Evolutionary conservation across 148 eudicot species (phyloP).

Genomic region (Nepenthes mirabilis): DNA sequence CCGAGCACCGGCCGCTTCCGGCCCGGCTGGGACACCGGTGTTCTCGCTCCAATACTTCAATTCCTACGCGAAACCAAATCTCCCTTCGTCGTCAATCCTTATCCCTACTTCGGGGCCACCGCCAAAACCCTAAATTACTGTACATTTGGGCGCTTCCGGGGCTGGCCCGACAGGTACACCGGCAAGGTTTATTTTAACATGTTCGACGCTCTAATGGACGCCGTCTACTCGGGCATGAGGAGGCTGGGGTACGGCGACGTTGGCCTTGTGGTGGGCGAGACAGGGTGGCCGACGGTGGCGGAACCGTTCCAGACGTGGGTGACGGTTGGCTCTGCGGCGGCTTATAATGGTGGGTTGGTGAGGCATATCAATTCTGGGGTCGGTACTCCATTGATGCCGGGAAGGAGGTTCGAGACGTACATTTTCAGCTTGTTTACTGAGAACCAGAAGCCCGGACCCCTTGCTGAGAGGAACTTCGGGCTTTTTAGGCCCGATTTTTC

Average conservation of each 20-base stretch:
- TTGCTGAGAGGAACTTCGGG: slow-evolving; percentile 49
- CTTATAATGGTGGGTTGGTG: slow-evolving; percentile 29
- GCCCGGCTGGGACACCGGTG: slow-evolving; percentile 32
- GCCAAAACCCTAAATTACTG: slow-evolving; percentile 14
- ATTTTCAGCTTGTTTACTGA: slow-evolving; percentile 49
- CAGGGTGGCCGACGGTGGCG: slow-evolving; percentile 58
- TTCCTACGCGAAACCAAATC: slow-evolving; percentile 39
- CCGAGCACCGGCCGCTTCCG: slow-evolving; percentile 46
- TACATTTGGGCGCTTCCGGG: slow-evolving; percentile 18
- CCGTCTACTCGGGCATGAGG: slow-evolving; percentile 37
- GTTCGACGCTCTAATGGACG: slow-evolving; percentile 52
- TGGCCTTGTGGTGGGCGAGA: slow-evolving; percentile 54
- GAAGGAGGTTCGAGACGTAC: slow-evolving; percentile 37
- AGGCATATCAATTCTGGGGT: slow-evolving; percentile 18
- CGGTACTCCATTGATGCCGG: slow-evolving; percentile 70
- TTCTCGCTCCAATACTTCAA: slow-evolving; percentile 38
- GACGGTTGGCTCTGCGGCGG: slow-evolving; percentile 30
- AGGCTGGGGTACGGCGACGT: slow-evolving; percentile 34
- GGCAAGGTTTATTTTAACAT: slow-evolving; percentile 29
- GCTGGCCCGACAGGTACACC: slow-evolving; percentile 21
- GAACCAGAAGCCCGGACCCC: slow-evolving; percentile 39
- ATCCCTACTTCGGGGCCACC: slow-evolving; percentile 43
- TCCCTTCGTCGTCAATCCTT: slow-evolving; percentile 59
- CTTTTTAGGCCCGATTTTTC: slow-evolving; percentile 45
- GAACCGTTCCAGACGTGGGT: slow-evolving; percentile 25